Evolutionary conservation across 345 rosid genomes (phyloP).

Genomic region (Hibiscus tridactylites): DNA sequence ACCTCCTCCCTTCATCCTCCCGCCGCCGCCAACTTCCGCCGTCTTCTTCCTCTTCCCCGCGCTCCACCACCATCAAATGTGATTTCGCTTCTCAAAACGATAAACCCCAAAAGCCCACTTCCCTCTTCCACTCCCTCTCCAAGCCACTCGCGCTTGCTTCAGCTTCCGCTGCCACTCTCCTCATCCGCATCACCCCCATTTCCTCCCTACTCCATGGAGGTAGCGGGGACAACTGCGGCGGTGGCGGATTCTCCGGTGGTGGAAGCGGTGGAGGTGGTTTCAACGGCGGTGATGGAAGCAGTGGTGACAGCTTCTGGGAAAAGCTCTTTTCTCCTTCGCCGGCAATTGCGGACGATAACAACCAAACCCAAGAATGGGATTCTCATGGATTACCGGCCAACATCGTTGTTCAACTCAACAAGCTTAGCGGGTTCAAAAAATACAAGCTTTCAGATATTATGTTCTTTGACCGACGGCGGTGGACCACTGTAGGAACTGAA

Average conservation of each 20-base stretch:
- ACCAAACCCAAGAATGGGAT: conserved; percentile 69
- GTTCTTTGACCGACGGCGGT: conserved; percentile 59
- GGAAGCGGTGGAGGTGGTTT: conserved; percentile 37
- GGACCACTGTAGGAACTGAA: conserved; percentile 65
- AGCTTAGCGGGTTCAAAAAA: conserved; percentile 79
- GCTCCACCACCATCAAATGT: conserved; percentile 29
- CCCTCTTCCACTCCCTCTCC: conserved; percentile 29
- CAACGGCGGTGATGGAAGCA: conserved; percentile 37
- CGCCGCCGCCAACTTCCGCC: conserved; percentile 18
- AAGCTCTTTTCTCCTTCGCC: conserved; percentile 34
- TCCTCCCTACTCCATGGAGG: conserved; percentile 19
- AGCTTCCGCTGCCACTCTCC: conserved; percentile 43
- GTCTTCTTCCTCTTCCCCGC: conserved; percentile 21
- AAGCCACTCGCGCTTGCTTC: conserved; percentile 42
- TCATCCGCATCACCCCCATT: conserved; percentile 37
- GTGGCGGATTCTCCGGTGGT: conserved; percentile 22
- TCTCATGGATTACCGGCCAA: conserved; percentile 87
- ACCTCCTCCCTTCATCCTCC: conserved; percentile 22
- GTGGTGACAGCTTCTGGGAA: conserved; percentile 62
- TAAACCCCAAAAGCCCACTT: conserved; percentile 4
- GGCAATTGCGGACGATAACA: conserved; percentile 71
- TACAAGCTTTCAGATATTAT: conserved; percentile 77
- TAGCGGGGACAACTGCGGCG: conserved; percentile 25
- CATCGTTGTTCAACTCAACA: conserved; percentile 66
- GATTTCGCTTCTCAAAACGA: conserved; percentile 18